phyloP scores from a whole-genome alignment of 768 basidiomycete species.

The Termitomyces sp. region DNA sequence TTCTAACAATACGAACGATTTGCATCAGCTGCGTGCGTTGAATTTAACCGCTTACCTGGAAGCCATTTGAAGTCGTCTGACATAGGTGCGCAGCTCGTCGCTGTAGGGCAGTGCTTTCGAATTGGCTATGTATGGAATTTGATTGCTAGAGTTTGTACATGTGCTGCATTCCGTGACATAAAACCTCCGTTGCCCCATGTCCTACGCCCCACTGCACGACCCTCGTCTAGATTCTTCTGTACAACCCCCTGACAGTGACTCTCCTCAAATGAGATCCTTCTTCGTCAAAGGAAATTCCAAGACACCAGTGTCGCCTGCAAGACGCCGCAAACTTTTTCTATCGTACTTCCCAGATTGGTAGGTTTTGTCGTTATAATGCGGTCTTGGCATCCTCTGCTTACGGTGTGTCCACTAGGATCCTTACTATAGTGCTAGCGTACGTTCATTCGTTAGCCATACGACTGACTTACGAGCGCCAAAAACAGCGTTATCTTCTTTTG shows the following conservation, averaged over 20 bases:
- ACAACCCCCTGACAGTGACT: slow-evolving; percentile 1
- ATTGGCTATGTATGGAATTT: not conserved
- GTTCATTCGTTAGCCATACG: slow-evolving; percentile 19
- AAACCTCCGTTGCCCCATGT: slow-evolving; percentile 18
- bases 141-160: not conserved
- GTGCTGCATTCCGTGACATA: too few species aligned
- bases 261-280: slow-evolving; percentile 23
- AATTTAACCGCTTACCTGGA: slow-evolving; percentile 37
- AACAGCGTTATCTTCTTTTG: slow-evolving; percentile 58
- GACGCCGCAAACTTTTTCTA: slow-evolving; percentile 42
- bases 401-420: slow-evolving; percentile 40
- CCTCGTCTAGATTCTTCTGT: slow-evolving; percentile 6
- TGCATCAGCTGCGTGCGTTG: not conserved
- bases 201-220: slow-evolving; percentile 26
- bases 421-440: slow-evolving; percentile 67
- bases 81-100: slow-evolving; percentile 1
- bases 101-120: not conserved
- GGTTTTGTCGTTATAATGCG: slow-evolving; percentile 15
- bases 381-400: not conserved
- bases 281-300: slow-evolving; percentile 18
- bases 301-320: slow-evolving; percentile 24
- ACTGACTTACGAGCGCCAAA: not conserved
- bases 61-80: slow-evolving; percentile 42
- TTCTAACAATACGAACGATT: slow-evolving; percentile 32
- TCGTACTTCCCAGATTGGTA: slow-evolving; percentile 82